Evolutionary conservation across 495 filamentous ascomycete species (phyloP).

Genomic region (Xylaria venustula): DNA sequence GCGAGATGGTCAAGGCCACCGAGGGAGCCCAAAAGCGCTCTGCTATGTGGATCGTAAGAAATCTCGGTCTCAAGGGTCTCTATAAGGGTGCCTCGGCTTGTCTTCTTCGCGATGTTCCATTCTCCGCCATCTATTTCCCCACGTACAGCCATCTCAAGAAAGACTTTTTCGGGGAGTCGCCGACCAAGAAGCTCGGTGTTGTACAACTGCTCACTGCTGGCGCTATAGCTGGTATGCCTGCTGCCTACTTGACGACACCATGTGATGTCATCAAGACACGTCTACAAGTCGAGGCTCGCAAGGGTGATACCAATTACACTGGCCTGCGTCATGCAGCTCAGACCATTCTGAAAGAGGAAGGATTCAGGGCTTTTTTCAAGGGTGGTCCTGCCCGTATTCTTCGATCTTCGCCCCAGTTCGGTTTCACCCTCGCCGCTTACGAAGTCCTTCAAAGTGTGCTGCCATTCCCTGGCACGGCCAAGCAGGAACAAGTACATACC

Average conservation of each 20-base stretch:
- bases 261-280: constrained; percentile 99
- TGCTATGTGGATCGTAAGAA: constrained; percentile 95
- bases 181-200: constrained; percentile 87
- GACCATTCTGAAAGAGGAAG: constrained; percentile 85
- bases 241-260: constrained; percentile 94
- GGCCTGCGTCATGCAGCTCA: constrained; percentile 81
- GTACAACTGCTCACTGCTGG: constrained; percentile 91
- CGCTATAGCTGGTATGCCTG: constrained; percentile 97
- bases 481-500: constrained; percentile 37
- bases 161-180: constrained; percentile 87
- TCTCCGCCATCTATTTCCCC: constrained; percentile 98
- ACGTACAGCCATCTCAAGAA: constrained; percentile 92
- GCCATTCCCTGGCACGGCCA: constrained; percentile 69
- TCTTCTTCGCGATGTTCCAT: constrained; percentile 91
- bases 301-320: constrained; percentile 85
- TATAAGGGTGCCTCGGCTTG: constrained; percentile 98
- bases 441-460: constrained; percentile 83
- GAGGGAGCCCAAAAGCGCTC: constrained; percentile 81
- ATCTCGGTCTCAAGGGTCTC: constrained; percentile 89
- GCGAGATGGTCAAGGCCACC: constrained; percentile 86
- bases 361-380: constrained; percentile 96
- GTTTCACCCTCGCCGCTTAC: constrained; percentile 93
- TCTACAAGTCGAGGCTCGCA: constrained; percentile 93
- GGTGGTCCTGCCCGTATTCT: constrained; percentile 92
- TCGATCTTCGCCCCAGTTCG: constrained; percentile 94